phyloP scores from a whole-genome alignment of 1,284 basidiomycete genomes.

The Irpex sp. region DNA sequence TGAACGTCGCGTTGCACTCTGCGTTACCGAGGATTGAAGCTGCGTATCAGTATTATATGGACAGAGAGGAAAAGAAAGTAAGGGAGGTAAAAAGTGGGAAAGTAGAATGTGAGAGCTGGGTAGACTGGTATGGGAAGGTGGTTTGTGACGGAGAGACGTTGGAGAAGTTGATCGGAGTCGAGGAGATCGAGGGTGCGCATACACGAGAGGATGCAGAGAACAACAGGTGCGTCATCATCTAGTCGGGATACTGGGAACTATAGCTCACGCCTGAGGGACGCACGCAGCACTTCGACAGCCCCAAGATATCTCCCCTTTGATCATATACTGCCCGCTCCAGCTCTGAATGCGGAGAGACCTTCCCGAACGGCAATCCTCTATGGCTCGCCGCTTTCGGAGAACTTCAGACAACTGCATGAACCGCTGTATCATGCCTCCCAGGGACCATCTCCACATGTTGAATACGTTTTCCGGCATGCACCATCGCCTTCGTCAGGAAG shows the following conservation, averaged over 20 bases:
- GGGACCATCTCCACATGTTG: constrained; percentile 43
- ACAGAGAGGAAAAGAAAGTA: constrained; percentile 28
- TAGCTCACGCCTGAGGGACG: neutral
- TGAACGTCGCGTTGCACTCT: constrained; percentile 66
- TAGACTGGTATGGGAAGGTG: constrained; percentile 81
- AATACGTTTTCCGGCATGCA: constrained; percentile 74
- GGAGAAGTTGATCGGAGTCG: constrained; percentile 50
- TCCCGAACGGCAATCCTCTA: constrained; percentile 71
- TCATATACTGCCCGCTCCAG: constrained; percentile 54
- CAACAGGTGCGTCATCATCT: constrained; percentile 24
- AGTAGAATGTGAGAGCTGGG: constrained; percentile 74
- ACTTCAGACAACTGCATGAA: constrained; percentile 65
- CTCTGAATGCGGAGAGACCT: constrained; percentile 37
- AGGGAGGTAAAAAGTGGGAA: neutral
- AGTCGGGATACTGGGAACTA: constrained; percentile 7
- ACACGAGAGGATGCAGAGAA: neutral
- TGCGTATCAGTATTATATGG: constrained; percentile 62
- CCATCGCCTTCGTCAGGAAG: constrained; percentile 32
- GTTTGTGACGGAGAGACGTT: constrained; percentile 72
- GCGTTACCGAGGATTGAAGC: constrained; percentile 72
- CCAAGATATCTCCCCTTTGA: constrained; percentile 67
- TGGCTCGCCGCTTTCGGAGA: constrained; percentile 53
- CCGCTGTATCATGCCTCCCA: constrained; percentile 54
- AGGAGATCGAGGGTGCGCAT: constrained; percentile 44
- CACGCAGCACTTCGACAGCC: constrained; percentile 12